Evolutionary conservation across 306 rosid species (phyloP), one percentile per base, ranked within the genome.

Genomic region (Prunus mira): DNA sequence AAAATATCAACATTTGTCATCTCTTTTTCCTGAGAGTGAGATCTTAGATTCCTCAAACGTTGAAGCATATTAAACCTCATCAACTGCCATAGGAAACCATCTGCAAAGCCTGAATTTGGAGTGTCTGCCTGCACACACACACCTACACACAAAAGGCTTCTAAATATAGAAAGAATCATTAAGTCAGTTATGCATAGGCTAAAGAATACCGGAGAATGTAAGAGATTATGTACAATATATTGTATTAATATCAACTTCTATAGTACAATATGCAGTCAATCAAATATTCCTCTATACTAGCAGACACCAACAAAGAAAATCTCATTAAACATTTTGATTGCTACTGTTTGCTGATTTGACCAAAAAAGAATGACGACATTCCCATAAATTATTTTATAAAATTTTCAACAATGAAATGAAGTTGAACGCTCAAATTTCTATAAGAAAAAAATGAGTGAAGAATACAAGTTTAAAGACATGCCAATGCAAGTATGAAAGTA

Each of bases 401-500:
- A 25, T 4, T 6, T 7, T 65, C 65, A 63, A 64, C 10, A 14
- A 18, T 18, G 47, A 63, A 24, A 11, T 50, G 12, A 71, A 51
- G 27, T 63, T 78, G 51, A 46, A 54, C 60, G 27, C 32, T 60
- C 67, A 66, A 73, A 61, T 63, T 65, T 19, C 14, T 55, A 24
- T 66, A 22, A 4, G 8, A 79, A 38, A 60, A 27, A 47, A 60
- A 24, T 12, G 25, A 43, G 74, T 66, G 52, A 19, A 34, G 75
- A 38, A 77, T n/a, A 30, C 65, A 46, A 15, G 15, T 62, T 22
- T 27, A 63, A 12, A 18, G 75, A 73, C 93, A 43, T 88, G 90
- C 98, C 97, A 73, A 95, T 92, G 69, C 98, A 97, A 95, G 72
- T 95, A 92, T 47, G 97, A 90, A 76, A 90, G 83, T 75, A 90